Base-by-base conservation (phyloP, 148 eudicot species). In the Salicornia ramosissima region DNA sequence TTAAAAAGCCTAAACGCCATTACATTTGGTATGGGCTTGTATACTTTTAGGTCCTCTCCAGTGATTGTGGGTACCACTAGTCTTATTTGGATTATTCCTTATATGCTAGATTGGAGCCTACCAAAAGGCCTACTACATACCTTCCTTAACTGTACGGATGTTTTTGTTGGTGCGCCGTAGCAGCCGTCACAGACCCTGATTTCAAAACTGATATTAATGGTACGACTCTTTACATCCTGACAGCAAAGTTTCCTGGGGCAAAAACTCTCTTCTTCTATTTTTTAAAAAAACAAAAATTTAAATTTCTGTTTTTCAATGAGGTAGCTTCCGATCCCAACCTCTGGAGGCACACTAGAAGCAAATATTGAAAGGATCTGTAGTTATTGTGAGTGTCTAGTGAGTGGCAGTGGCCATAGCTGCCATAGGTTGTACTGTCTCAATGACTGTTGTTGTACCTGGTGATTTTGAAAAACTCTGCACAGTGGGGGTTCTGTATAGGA, bases 341-440 rank as follows among this genome's bases (percentile, higher is more conserved):
- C 24, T 36, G 24, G 58, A 58, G 70, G 64, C 63, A 53, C 64
- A 52, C n/a, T 15, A 46, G 51, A 58, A 43, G 31, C n/a, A 31
- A 57, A 36, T 55, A 1, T 65, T 49, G n/a, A 25, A 77, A 36
- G 40, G 45, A 16, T 42, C 0, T 57, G 54, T 57, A 40, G n/a
- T 70, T 21, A 26, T 16, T 18, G 25, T 47, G 34, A 47, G 58
- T 46, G 11, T 30, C 61, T 76, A 82, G 64, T 68, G 78, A 75
- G 78, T 72, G 28, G 84, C 84, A 19, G 80, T 64, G 24, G 81
- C 86, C 59, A 81, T 75, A 22, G 84, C 80, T 16, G 79, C 42
- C 67, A 78, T 36, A 24, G 84, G 34, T 42, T 79, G n/a, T 61
- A 77, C 49, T 31, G 72, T 60, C 13, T 68, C 42, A 49, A 79